Base-by-base conservation (phyloP, 1,284 basidiomycete genomes). In the Papiliotrema nemorosa region DNA sequence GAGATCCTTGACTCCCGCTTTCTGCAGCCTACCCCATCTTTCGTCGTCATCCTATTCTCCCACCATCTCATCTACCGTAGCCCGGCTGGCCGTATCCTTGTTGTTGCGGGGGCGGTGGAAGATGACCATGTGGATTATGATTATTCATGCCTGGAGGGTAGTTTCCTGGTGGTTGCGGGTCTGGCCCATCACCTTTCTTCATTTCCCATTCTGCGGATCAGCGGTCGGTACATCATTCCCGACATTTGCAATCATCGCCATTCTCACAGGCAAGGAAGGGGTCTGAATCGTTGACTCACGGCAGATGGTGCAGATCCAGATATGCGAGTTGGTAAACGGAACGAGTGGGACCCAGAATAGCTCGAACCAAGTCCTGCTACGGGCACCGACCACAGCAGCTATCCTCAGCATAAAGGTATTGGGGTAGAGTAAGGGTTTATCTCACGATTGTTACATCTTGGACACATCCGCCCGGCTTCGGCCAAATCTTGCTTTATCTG, bases 341-440 rank as follows among this genome's bases (percentile, higher is more conserved):
- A 73, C 66, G 16, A 73, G 52, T 7, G 69, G 69, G 16, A 73
- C 61, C 62, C 63, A 73, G 60, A 69, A 73, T 41, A 72, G 57
- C 49, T 72, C 67, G 41, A 73, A 73, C 68, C 67, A 68, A 29
- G 63, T 69, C 22, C 68, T 54, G 6, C 55, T 52, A n/a, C 40
- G 41, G 20, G 66, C 65, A 6, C 66, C 62, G 22, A 61, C 57
- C 41, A 62, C 59, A 2, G 57, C 44, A 20, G 62, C 62, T 62
- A 41, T 18, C 5, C 21, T 16, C 24, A 31, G 27, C 21, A 6
- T 26, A 4, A 12, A 22, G 27, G 3, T 40, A 35, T 31, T 22
- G 36, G 39, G 18, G 20, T 22, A 12, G 36, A 42, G n/a, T 13
- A 44, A 14, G 55, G 48, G 2, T 45, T 41, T 10, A 50, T 35